These are phyloP conservation scores for Avena atlantica DNA, from an alignment of 176 grass and related monocot species.

Conservation along the genomic window DNA sequence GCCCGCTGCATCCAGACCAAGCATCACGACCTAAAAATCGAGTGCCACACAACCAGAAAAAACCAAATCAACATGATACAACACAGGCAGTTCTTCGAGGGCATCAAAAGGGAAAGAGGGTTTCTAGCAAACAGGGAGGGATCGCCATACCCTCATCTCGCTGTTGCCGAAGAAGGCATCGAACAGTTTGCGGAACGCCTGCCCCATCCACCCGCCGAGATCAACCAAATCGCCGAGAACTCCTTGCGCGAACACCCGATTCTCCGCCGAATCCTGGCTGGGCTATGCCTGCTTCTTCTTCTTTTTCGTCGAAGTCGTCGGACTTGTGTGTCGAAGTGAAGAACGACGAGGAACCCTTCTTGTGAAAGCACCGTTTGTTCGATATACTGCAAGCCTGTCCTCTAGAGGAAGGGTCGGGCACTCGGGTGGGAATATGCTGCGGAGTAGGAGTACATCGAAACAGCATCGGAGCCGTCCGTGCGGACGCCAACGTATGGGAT, in stretches of 20 bases:
- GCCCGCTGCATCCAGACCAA: conserved; percentile 76
- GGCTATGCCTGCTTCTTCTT: conserved; percentile 4
- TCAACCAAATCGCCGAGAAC: background rate
- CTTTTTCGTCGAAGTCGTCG: conserved; percentile 35
- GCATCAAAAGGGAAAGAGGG: background rate
- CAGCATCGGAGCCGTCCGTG: conserved; percentile 6
- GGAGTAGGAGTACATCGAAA: background rate
- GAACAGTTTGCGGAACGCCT: conserved; percentile 87
- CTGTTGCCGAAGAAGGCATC: conserved; percentile 81
- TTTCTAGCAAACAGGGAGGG: background rate
- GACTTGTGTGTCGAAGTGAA: background rate
- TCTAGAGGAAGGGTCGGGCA: conserved; percentile 18
- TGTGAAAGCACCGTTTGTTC: conserved; percentile 17
- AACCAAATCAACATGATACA: background rate
- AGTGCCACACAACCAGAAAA: background rate
- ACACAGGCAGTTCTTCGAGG: background rate
- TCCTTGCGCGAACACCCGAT: background rate
- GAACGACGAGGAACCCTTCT: background rate
- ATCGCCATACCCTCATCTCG: conserved; percentile 73
- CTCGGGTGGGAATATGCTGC: background rate
- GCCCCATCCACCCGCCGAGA: conserved; percentile 54
- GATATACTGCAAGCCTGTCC: background rate
- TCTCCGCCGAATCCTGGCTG: background rate
- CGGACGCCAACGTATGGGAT: conserved; percentile 34
- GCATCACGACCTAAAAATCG: conserved; percentile 73